Conservation (phyloP, 257 asterid species). For the Paraleonurus japonicus region DNA sequence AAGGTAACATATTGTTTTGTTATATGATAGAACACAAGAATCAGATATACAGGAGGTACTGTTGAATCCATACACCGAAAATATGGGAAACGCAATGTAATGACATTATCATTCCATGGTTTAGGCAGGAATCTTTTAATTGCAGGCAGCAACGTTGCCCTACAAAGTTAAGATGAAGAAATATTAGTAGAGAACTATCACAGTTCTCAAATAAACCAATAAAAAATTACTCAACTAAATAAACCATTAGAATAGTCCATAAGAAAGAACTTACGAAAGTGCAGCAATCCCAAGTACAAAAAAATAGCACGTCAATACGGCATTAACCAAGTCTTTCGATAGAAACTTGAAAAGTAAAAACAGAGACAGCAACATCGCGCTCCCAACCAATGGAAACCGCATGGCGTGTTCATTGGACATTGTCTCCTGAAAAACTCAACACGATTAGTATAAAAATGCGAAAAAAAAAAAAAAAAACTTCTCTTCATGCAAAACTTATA, state of each 20-base stretch:
- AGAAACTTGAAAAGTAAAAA: slow-evolving; percentile 93
- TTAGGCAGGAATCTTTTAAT: slow-evolving; percentile 70
- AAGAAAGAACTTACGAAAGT: slow-evolving; percentile 76
- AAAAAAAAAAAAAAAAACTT: background rate
- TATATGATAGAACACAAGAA: slow-evolving; percentile 9
- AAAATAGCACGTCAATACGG: slow-evolving; percentile 90
- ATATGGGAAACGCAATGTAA: slow-evolving; percentile 71
- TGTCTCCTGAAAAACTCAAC: slow-evolving; percentile 64
- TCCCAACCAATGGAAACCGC: slow-evolving; percentile 96
- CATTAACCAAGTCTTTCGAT: slow-evolving; percentile 98
- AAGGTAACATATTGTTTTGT: background rate
- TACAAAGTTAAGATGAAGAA: slow-evolving; percentile 35
- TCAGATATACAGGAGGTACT: slow-evolving; percentile 17
- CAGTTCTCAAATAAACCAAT: background rate
- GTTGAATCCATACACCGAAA: slow-evolving; percentile 53
- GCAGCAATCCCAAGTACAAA: slow-evolving; percentile 91
- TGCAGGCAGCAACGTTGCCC: slow-evolving; percentile 89
- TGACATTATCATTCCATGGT: slow-evolving; percentile 75
- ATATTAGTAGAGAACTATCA: background rate
- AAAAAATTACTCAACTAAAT: background rate
- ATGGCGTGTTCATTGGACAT: slow-evolving; percentile 97
- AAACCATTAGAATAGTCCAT: slow-evolving; percentile 26
- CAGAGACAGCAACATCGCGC: slow-evolving; percentile 91
- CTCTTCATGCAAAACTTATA: background rate
- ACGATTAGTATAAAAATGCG: slow-evolving; percentile 4